Evolutionary conservation across 2,329 filamentous ascomycete species (phyloP).

Genomic region (Trichoderma oligosporum): DNA sequence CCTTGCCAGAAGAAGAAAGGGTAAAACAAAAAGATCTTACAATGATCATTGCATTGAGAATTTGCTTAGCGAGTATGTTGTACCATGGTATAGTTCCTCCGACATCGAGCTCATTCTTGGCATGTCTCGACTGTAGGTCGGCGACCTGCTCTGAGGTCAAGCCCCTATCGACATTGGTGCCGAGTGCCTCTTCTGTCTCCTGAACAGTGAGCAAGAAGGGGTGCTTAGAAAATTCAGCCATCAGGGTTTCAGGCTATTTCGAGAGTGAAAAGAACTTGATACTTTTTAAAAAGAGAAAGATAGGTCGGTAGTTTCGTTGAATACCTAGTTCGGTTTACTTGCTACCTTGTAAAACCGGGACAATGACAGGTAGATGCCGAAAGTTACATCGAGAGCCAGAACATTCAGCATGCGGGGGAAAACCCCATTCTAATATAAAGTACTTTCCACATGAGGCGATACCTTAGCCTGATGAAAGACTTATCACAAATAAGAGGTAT

Average conservation of each 20-base stretch:
- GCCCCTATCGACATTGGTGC: conserved; percentile 64
- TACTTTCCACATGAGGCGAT: neutral
- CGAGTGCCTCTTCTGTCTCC: conserved; percentile 59
- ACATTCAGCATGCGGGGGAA: neutral
- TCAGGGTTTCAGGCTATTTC: conserved; percentile 5
- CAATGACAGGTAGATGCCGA: neutral
- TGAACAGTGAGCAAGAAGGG: conserved; percentile 59
- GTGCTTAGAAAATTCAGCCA: conserved; percentile 48
- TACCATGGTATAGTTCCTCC: conserved; percentile 64
- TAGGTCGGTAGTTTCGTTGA: too few relatives aligned
- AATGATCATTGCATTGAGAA: conserved; percentile 75
- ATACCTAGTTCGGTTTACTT: too few relatives aligned
- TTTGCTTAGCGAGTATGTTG: conserved; percentile 68
- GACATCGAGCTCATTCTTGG: conserved; percentile 67
- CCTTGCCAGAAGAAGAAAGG: too few relatives aligned
- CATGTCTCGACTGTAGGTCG: conserved; percentile 56
- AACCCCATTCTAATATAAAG: conserved; percentile 6
- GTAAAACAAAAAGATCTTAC: conserved; percentile 38
- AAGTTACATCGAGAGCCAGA: neutral
- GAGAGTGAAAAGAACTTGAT: neutral
- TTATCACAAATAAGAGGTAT: neutral
- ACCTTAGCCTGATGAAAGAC: neutral
- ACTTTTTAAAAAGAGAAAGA: neutral
- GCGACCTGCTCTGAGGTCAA: conserved; percentile 58
- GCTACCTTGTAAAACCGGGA: too few relatives aligned